phyloP scores from a whole-genome alignment of 78 protist species.

The Diacronema lutheri region DNA sequence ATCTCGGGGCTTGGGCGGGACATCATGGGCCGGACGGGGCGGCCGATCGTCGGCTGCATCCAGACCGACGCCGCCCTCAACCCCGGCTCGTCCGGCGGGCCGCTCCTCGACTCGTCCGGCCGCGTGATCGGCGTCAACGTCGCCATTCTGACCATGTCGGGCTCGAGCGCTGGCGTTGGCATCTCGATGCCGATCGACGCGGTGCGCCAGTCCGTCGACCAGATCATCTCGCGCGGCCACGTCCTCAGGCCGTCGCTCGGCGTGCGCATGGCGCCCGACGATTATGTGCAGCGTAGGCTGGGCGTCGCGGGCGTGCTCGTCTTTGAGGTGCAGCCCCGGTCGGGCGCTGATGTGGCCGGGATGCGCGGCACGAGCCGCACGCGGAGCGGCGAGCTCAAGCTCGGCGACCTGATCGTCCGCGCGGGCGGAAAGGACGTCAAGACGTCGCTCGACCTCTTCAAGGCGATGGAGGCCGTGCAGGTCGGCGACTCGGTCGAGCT shows the following conservation, averaged over 20 bases:
- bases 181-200: constrained; percentile 14
- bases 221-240: background rate
- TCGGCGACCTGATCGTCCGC: background rate
- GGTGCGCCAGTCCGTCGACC: background rate
- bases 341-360: background rate
- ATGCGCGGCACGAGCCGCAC: background rate
- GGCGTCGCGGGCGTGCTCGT: background rate
- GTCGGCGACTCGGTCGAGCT: background rate
- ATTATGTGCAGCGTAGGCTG: background rate
- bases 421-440: background rate
- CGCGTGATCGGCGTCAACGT: constrained; percentile 33
- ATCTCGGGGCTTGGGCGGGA: background rate
- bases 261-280: too few relatives aligned
- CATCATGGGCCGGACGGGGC: background rate
- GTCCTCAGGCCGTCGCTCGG: background rate
- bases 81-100: constrained; percentile 35
- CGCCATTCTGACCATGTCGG: background rate
- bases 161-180: constrained; percentile 13
- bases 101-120: constrained; percentile 17
- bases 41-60: background rate
- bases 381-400: background rate
- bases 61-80: constrained; percentile 46
- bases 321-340: background rate
- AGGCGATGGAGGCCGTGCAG: background rate
- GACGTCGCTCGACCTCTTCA: background rate